A percentile compares a stretch with the other conserved stretches of the same genome.
Conservation (phyloP, 2,329 filamentous ascomycete genomes). For the Penicillium brevicompactum region DNA sequence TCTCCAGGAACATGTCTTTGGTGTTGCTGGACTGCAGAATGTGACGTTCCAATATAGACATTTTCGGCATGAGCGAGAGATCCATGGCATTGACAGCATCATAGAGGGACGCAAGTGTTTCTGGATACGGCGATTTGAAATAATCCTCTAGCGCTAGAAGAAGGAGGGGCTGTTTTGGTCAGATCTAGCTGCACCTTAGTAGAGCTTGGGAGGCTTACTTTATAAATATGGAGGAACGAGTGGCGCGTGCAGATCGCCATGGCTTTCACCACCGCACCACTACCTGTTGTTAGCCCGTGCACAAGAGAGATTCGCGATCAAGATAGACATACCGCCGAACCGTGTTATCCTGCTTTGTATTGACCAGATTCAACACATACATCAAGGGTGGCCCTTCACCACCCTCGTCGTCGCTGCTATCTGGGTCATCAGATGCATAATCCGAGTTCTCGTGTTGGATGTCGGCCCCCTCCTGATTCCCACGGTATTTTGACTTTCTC, state of each 20-base stretch:
- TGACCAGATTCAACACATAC: slow-evolving; percentile 95
- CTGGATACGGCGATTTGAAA: slow-evolving; percentile 85
- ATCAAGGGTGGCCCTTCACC: slow-evolving; percentile 88
- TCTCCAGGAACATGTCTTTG: slow-evolving; percentile 95
- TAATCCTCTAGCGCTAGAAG: slow-evolving; percentile 93
- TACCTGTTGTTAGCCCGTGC: slow-evolving; percentile 32
- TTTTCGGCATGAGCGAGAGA: slow-evolving; percentile 83
- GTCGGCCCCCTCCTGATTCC: slow-evolving; percentile 51
- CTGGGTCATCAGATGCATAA: slow-evolving; percentile 43
- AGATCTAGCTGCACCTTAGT: background rate
- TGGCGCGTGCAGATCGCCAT: slow-evolving; percentile 99
- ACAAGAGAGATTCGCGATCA: background rate
- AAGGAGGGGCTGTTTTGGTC: slow-evolving; percentile 69
- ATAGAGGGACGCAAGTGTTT: slow-evolving; percentile 86
- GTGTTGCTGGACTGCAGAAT: slow-evolving; percentile 88
- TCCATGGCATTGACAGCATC: slow-evolving; percentile 97
- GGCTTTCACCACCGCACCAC: slow-evolving; percentile 92
- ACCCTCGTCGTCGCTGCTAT: slow-evolving; percentile 63
- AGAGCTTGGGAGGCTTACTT: slow-evolving; percentile 56
- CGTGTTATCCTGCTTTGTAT: slow-evolving; percentile 94
- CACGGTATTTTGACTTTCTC: slow-evolving; percentile 47
- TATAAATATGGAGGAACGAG: slow-evolving; percentile 98
- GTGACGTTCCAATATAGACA: slow-evolving; percentile 80
- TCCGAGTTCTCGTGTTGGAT: slow-evolving; percentile 54
- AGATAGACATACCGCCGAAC: slow-evolving; percentile 64